Conservation (phyloP, 2,329 filamentous ascomycete species). For the Pezicula rhizophila region DNA sequence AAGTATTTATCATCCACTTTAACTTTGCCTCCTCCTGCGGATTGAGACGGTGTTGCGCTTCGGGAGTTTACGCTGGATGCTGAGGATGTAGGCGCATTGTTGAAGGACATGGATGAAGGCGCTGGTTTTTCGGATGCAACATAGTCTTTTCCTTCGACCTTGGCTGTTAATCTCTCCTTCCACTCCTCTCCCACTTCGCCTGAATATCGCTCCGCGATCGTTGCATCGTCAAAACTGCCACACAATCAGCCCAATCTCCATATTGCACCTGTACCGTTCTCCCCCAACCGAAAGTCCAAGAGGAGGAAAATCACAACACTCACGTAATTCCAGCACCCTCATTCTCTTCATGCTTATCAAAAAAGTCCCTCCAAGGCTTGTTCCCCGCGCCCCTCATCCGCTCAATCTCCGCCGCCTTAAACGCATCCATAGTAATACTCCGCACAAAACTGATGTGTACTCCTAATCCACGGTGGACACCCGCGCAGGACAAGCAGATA, state of each 20-base stretch:
- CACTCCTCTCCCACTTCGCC: conserved; percentile 89
- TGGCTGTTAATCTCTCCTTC: conserved; percentile 82
- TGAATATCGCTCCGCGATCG: conserved; percentile 85
- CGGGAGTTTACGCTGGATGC: conserved; percentile 18
- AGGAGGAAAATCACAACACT: conserved; percentile 2
- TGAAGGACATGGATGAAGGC: conserved; percentile 9
- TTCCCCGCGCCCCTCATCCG: conserved; percentile 93
- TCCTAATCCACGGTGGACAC: conserved; percentile 87
- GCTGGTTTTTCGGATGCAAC: conserved; percentile 61
- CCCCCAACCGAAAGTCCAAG: neutral
- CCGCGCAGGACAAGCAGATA: conserved; percentile 94
- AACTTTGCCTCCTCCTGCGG: conserved; percentile 37
- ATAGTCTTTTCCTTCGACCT: conserved; percentile 84
- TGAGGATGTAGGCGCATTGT: conserved; percentile 15
- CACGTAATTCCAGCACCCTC: conserved; percentile 53
- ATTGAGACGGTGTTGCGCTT: conserved; percentile 24
- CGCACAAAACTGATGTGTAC: conserved; percentile 98
- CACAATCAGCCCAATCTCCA: conserved; percentile 4
- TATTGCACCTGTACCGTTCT: too few relatives aligned
- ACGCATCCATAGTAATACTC: conserved; percentile 97
- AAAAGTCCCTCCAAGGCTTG: conserved; percentile 79
- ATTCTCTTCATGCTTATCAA: conserved; percentile 65
- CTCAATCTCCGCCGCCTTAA: conserved; percentile 87
- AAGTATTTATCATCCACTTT: conserved; percentile 86
- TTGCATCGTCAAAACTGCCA: conserved; percentile 65